phyloP scores from a whole-genome alignment of 202 grass and related monocot species.

The Elaeis oleifera region DNA sequence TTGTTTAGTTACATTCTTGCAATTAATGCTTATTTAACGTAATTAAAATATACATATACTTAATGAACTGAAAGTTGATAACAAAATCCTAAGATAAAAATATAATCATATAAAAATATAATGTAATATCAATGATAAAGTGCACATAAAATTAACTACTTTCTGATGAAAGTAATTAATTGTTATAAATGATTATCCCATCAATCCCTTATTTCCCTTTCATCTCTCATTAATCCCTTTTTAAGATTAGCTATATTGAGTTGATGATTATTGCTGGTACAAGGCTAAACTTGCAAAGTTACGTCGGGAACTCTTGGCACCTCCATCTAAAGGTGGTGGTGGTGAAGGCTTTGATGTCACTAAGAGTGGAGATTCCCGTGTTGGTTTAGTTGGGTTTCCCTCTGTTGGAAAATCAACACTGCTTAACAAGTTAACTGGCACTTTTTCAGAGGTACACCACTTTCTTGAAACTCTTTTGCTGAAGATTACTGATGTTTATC shows the following conservation, averaged over 20 bases:
- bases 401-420: slow-evolving; percentile 97
- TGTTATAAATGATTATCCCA: too few species aligned
- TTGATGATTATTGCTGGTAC: slow-evolving; percentile 12
- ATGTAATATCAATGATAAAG: too few species aligned
- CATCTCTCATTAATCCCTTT: not conserved
- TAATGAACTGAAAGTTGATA: too few species aligned
- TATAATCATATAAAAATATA: too few species aligned
- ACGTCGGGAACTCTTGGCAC: slow-evolving; percentile 70
- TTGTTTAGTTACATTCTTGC: too few species aligned
- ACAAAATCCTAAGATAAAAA: too few species aligned
- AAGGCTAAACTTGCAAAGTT: slow-evolving; percentile 98
- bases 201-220: not conserved
- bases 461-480: slow-evolving; percentile 12
- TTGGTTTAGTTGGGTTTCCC: slow-evolving; percentile 92
- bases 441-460: slow-evolving; percentile 78
- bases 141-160: too few species aligned
- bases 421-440: slow-evolving; percentile 89
- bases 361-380: slow-evolving; percentile 93
- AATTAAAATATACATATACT: too few species aligned
- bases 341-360: slow-evolving; percentile 97
- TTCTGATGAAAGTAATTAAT: too few species aligned
- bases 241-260: not conserved
- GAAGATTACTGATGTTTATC: too few species aligned
- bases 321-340: slow-evolving; percentile 70
- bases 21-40: too few species aligned